Base-by-base conservation (phyloP, 495 filamentous ascomycete species). In the Hypomontagnella monticulosa region DNA sequence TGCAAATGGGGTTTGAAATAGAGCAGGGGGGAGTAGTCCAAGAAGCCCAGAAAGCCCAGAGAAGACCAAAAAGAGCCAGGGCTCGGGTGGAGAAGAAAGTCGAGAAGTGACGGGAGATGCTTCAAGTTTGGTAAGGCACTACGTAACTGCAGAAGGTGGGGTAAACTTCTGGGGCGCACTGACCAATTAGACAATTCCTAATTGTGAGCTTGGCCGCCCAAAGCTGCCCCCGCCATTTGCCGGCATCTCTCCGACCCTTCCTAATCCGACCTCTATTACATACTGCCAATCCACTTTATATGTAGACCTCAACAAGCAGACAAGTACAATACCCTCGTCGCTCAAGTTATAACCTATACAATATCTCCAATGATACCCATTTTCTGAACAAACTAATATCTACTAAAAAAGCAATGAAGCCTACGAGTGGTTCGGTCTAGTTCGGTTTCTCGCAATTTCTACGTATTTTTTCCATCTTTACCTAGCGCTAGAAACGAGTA, bases 171-270 rank as follows among this genome's bases (percentile, higher is more conserved):
- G 0, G 3, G n/a, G 27, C n/a, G 19, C n/a, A 47, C 23, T 32
- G 12, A 1, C 65, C 65, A 68, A 68, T 68, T 12, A 68, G 23
- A 46, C 19, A 63, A 59, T 59, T 59, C 14, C 41, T 68, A 68
- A 68, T 68, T 68, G 65, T 55, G 65, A 68, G 58, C 57, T 62
- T 59, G 34, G 4, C 32, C 62, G 52, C 65, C n/a, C n/a, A n/a
- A n/a, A n/a, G n/a, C n/a, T n/a, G n/a, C n/a, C n/a, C 65, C 59
- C 59, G 58, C 65, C 48, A 68, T 63, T 68, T 68, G 23, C 59
- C 65, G 65, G 65, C 65, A 63, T 63, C 58, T 32, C 65, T 68
- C 59, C 65, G 59, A 59, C 30, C 48, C 54, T 51, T 50, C 18
- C 15, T 46, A 9, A 30, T 46, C 27, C n/a, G 27, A 34, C 46